Evolutionary conservation across 2,329 filamentous ascomycete genomes (phyloP), one percentile per base, ranked within the genome.

Genomic region (Tolypocladium tundrense): DNA sequence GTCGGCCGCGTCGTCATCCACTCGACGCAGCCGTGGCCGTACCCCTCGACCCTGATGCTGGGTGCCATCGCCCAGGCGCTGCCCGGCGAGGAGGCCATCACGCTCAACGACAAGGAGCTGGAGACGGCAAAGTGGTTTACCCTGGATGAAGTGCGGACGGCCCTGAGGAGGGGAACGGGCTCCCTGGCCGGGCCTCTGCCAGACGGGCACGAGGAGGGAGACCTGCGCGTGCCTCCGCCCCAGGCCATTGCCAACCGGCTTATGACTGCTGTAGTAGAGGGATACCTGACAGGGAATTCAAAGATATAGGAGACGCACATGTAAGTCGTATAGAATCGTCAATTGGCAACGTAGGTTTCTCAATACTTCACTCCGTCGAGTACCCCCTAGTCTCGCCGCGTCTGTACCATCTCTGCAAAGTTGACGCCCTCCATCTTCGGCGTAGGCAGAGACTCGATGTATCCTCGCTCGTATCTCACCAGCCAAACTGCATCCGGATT

Each of bases 231-330:
- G 68, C 94, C 94, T 52, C 91, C 91, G 2, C 76, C 80, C 59
- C 96, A 91, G 41, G 93, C 94, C 1, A 97, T 99, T 79, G 94
- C 94, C 19, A 89, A 97, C 72, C 88, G 92, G 70, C 74, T 97
- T 68, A 85, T 99, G 65, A 80, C 78, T 56, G 90, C 91, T 1
- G 91, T 96, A 16, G 82, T 87, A 0, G 84, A 86, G 55, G 91
- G 91, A 0, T 94, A 89, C 69, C 75, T 89, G 60, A 79, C 78
- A 13, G 77, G 76, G 2, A 73, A 62, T 4, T 65, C 79, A 60
- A 87, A 83, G 71, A 82, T 82, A 11, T 82, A 71, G 66, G 37
- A 50, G 50, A 31, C 19, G 35, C 13, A 56, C 14, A n/a, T 24
- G 9, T 8, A 24, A 1, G 35, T 37, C 14, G 19, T 7, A 35